phyloP scores from a whole-genome alignment of 2,329 filamentous ascomycete species.

The Pseudogymnoascus sp. region DNA sequence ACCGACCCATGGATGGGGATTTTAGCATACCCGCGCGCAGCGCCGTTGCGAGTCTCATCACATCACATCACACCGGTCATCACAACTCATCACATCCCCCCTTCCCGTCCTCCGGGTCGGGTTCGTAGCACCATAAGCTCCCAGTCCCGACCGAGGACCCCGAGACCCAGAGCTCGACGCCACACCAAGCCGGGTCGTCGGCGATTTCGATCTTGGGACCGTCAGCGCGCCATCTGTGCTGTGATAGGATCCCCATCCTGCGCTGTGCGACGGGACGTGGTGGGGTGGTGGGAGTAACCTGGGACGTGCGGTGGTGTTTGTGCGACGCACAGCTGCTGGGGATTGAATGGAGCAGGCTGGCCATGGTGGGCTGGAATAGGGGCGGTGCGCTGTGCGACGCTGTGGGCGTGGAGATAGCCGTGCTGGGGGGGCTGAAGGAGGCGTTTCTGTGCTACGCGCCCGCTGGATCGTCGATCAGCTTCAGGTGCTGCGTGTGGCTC shows the following conservation, averaged over 20 bases:
- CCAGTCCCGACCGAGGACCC: not conserved
- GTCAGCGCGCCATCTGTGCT: not conserved
- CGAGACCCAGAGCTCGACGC: not conserved
- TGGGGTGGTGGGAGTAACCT: not conserved
- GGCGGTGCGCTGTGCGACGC: not conserved
- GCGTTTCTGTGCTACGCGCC: not conserved
- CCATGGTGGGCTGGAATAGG: not conserved
- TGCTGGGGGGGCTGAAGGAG: not conserved
- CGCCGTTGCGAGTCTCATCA: not conserved
- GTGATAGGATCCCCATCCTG: not conserved
- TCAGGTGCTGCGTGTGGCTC: not conserved
- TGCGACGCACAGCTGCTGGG: not conserved
- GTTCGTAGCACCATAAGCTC: not conserved
- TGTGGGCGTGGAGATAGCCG: not conserved
- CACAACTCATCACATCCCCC: not conserved
- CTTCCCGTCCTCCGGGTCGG: not conserved
- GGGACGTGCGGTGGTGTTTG: not conserved
- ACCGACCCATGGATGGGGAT: not conserved
- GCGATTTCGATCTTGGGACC: not conserved
- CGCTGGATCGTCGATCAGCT: not conserved
- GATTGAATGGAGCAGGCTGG: no score
- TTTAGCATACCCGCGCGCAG: not conserved
- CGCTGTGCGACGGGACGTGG: not conserved
- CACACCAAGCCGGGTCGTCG: not conserved
- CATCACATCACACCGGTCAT: not conserved